A percentile compares a stretch with the other conserved stretches of the same genome.
Conservation (phyloP, 805 yeast genomes). For the Metschnikowia borealis region DNA sequence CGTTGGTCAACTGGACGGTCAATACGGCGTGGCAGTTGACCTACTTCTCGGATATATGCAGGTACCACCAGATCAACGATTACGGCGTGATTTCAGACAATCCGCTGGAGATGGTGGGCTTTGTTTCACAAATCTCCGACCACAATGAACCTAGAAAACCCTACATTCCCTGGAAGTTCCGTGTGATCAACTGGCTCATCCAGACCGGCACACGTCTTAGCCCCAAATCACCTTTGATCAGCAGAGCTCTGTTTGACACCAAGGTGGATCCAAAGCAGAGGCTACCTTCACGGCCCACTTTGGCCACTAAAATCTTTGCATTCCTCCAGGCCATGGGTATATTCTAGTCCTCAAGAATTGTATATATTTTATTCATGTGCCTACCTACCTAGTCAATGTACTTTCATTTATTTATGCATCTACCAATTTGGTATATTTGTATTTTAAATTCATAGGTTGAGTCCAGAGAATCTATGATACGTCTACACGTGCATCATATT, state of each 20-base stretch:
- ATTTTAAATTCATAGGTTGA: too few species aligned
- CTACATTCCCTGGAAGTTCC: constrained; percentile 4
- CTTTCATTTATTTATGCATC: too few species aligned
- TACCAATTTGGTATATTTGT: too few species aligned
- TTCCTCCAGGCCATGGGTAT: constrained; percentile 14
- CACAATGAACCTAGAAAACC: not conserved
- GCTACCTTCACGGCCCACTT: constrained; percentile 4
- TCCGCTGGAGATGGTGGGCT: constrained; percentile 23
- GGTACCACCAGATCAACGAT: constrained; percentile 21
- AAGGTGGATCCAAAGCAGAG: constrained; percentile 11
- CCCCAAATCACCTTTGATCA: not conserved
- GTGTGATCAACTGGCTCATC: constrained; percentile 7
- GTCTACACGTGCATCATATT: too few species aligned
- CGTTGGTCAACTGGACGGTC: constrained; percentile 39
- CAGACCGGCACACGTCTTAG: constrained; percentile 1
- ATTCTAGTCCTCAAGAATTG: constrained; percentile 5
- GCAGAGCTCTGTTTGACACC: constrained; percentile 7
- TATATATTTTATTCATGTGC: too few species aligned
- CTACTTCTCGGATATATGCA: constrained; percentile 28
- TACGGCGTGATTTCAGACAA: constrained; percentile 36
- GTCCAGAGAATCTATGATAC: too few species aligned
- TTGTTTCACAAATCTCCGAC: not conserved
- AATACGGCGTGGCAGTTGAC: constrained; percentile 34
- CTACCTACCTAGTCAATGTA: too few species aligned
- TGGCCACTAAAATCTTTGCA: constrained; percentile 13